These are phyloP conservation scores for Gnaphalium uliginosum DNA, from an alignment of 129 eudicot species.

Conservation along the genomic window DNA sequence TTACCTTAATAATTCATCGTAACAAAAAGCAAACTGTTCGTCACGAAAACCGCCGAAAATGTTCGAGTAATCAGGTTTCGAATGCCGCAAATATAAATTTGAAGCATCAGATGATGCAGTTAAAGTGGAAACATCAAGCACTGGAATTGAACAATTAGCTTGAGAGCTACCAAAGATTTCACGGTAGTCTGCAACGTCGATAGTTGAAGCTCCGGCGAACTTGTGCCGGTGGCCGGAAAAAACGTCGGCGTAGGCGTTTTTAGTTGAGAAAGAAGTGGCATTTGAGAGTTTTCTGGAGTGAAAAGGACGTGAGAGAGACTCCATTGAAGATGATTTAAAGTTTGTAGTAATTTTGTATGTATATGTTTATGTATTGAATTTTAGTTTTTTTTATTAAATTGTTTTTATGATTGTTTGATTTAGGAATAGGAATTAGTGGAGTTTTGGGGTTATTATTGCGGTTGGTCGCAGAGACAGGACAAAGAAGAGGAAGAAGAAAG, in stretches of 20 bases:
- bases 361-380: slow-evolving; percentile 8
- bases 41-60: slow-evolving; percentile 62
- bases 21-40: slow-evolving; percentile 41
- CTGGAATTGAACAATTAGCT: slow-evolving; percentile 64
- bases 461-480: slow-evolving; percentile 20
- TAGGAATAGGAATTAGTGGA: slow-evolving; percentile 20
- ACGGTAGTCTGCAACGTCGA: slow-evolving; percentile 48
- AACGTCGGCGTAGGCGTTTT: slow-evolving; percentile 60
- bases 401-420: slow-evolving; percentile 22
- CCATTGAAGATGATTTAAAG: slow-evolving; percentile 40
- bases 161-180: slow-evolving; percentile 62
- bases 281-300: slow-evolving; percentile 58
- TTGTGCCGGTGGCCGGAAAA: slow-evolving; percentile 41
- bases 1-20: slow-evolving; percentile 42
- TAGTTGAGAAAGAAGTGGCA: slow-evolving; percentile 39
- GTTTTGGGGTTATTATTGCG: slow-evolving; percentile 23
- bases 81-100: slow-evolving; percentile 32
- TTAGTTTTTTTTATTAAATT: background rate
- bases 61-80: slow-evolving; percentile 60
- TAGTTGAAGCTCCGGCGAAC: slow-evolving; percentile 24
- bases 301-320: slow-evolving; percentile 48
- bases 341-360: background rate
- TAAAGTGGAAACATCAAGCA: slow-evolving; percentile 59
- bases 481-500: slow-evolving; percentile 36
- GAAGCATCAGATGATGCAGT: slow-evolving; percentile 30